Conservation (phyloP, 176 grass and related monocot genomes). For the Tillandsia fasciculata region DNA sequence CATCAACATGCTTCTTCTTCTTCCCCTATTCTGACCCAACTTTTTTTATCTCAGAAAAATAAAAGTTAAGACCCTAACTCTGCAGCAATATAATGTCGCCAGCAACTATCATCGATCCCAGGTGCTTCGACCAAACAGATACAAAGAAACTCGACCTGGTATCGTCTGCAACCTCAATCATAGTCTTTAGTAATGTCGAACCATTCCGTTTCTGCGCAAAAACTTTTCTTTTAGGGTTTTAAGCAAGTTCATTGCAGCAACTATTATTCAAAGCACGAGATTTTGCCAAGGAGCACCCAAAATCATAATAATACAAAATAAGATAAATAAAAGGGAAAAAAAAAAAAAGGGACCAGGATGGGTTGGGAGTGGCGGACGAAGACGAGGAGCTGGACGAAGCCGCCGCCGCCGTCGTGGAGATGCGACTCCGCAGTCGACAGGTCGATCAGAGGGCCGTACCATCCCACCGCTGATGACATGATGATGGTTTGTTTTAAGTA, state of each 20-base stretch:
- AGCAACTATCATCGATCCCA: conserved; percentile 14
- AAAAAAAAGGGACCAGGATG: conserved; percentile 25
- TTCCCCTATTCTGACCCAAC: no score
- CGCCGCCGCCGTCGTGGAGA: conserved; percentile 7
- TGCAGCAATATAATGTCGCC: conserved; percentile 46
- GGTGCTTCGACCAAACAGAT: conserved; percentile 40
- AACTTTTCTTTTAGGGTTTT: background rate
- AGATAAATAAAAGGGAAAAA: background rate
- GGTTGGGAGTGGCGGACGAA: conserved; percentile 23
- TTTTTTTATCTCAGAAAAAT: background rate
- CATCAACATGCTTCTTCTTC: background rate
- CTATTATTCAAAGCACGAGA: background rate
- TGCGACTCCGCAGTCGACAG: conserved; percentile 44
- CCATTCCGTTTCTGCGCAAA: conserved; percentile 30
- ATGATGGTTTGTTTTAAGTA: no score
- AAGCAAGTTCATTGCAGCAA: background rate
- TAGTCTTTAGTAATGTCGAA: conserved; percentile 22
- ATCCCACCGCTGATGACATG: conserved; percentile 25
- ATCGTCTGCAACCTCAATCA: conserved; percentile 39
- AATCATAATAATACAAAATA: background rate
- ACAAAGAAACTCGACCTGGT: conserved; percentile 38
- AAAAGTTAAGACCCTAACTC: conserved; percentile 24
- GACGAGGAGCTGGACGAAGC: conserved; percentile 51
- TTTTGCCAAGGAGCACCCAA: background rate
- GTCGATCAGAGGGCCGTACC: conserved; percentile 71